Percentiles rank a stretch among this genome's conserved stretches.
Conservation (phyloP, 495 filamentous ascomycete genomes). For the Cairneyella variabilis region DNA sequence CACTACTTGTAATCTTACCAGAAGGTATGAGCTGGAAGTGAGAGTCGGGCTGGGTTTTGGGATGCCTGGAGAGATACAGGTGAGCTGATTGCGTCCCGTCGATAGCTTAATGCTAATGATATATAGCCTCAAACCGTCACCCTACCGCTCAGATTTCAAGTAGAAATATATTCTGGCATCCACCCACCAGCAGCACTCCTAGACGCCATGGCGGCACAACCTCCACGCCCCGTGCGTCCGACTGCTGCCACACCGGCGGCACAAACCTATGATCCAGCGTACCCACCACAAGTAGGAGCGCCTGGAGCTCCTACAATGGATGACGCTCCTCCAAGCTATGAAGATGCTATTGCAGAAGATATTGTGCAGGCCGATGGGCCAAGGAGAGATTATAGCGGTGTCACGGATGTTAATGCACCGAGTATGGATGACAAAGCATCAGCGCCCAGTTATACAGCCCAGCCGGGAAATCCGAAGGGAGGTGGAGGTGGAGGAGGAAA, state of each 20-base stretch:
- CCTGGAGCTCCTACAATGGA: slow-evolving; percentile 44
- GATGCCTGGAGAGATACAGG: slow-evolving; percentile 46
- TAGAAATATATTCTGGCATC: slow-evolving; percentile 88
- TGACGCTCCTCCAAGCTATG: slow-evolving; percentile 75
- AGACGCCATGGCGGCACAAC: slow-evolving; percentile 51
- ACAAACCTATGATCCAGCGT: slow-evolving; percentile 31
- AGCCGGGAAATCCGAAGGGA: neutral
- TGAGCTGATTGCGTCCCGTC: too few relatives aligned
- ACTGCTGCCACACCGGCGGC: slow-evolving; percentile 2
- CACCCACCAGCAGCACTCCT: slow-evolving; percentile 73
- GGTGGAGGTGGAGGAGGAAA: neutral
- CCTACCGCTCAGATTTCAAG: slow-evolving; percentile 72
- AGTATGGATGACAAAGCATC: slow-evolving; percentile 21
- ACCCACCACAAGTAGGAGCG: slow-evolving; percentile 42
- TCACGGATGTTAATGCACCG: slow-evolving; percentile 27
- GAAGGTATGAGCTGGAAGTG: slow-evolving; percentile 79
- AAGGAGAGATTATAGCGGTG: slow-evolving; percentile 23
- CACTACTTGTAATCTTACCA: slow-evolving; percentile 80
- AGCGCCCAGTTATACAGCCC: slow-evolving; percentile 5
- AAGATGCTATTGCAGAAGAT: slow-evolving; percentile 68
- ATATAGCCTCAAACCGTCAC: slow-evolving; percentile 62
- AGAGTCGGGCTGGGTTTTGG: slow-evolving; percentile 66
- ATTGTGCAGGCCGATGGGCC: slow-evolving; percentile 23
- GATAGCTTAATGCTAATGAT: too few relatives aligned
- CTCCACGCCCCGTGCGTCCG: slow-evolving; percentile 13